A percentile compares a stretch with the other conserved stretches of the same genome.
phyloP scores from a whole-genome alignment of 129 eudicot genomes.

The Sambucus nigra region DNA sequence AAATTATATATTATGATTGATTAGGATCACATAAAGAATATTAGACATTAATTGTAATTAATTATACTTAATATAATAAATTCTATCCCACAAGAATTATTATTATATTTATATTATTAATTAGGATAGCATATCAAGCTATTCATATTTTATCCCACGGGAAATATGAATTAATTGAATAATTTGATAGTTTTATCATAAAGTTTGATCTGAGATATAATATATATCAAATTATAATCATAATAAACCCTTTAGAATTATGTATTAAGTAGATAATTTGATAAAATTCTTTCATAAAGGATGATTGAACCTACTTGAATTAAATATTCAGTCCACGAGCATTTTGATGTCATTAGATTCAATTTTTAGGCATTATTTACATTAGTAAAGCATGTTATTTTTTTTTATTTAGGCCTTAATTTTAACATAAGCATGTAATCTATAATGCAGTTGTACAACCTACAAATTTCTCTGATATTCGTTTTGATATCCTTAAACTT shows the following conservation, averaged over 20 bases:
- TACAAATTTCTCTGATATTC: neutral
- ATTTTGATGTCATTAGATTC: neutral
- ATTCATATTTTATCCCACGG: neutral
- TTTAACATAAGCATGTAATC: neutral
- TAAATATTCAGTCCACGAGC: constrained; percentile 2
- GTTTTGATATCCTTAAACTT: neutral
- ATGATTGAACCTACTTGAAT: neutral
- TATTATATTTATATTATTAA: constrained; percentile 1
- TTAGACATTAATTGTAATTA: neutral
- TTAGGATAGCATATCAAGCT: neutral
- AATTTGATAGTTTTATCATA: constrained; percentile 2
- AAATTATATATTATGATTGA: neutral
- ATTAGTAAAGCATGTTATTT: neutral
- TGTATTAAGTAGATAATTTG: neutral
- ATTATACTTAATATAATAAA: constrained; percentile 2
- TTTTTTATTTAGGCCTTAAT: neutral
- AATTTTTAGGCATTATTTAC: neutral
- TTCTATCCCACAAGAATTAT: neutral
- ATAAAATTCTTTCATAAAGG: neutral
- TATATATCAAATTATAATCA: no score
- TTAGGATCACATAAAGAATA: neutral
- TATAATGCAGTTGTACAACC: neutral
- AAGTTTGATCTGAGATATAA: no score
- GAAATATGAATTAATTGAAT: neutral
- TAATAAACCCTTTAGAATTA: no score